phyloP scores from a whole-genome alignment of 352 stramenopile genomes.

The Phytophthora sp. region DNA sequence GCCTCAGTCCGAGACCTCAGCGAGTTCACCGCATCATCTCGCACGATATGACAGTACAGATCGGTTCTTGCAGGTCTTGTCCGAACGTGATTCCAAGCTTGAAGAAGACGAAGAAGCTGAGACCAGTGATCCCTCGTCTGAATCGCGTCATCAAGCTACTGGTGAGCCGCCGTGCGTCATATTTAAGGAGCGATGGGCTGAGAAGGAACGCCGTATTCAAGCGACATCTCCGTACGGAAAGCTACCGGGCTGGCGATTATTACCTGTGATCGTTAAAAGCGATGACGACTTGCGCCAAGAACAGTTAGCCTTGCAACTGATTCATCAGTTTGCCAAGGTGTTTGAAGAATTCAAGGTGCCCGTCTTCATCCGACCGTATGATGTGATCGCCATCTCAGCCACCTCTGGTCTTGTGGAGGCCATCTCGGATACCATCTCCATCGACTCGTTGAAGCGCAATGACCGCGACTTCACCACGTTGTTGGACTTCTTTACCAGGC shows the following conservation, averaged over 20 bases:
- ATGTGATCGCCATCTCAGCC: slow-evolving; percentile 95
- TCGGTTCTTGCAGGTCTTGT: slow-evolving; percentile 68
- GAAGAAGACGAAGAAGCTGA: slow-evolving; percentile 61
- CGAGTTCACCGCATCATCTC: slow-evolving; percentile 59
- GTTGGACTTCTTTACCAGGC: slow-evolving; percentile 94
- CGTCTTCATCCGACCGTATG: slow-evolving; percentile 95
- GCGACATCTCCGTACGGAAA: slow-evolving; percentile 86
- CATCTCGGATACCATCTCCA: slow-evolving; percentile 96
- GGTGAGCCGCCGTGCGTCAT: slow-evolving; percentile 69
- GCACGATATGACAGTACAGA: slow-evolving; percentile 82
- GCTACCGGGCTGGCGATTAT: slow-evolving; percentile 88
- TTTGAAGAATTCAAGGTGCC: slow-evolving; percentile 95
- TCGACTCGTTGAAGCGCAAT: slow-evolving; percentile 98
- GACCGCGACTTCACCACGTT: slow-evolving; percentile 92
- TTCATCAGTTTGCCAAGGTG: slow-evolving; percentile 93
- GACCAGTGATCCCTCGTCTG: slow-evolving; percentile 24
- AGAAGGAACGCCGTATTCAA: slow-evolving; percentile 93
- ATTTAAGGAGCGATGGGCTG: slow-evolving; percentile 96
- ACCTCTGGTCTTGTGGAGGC: slow-evolving; percentile 96
- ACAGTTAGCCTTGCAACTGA: slow-evolving; percentile 97
- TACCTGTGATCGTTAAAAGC: slow-evolving; percentile 97
- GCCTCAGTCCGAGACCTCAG: slow-evolving; percentile 63
- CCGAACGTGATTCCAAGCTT: slow-evolving; percentile 76
- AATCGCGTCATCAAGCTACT: slow-evolving; percentile 21
- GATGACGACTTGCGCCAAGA: slow-evolving; percentile 99